phyloP scores from a whole-genome alignment of 2,329 filamentous ascomycete species.

The Neospermospora avenae region DNA sequence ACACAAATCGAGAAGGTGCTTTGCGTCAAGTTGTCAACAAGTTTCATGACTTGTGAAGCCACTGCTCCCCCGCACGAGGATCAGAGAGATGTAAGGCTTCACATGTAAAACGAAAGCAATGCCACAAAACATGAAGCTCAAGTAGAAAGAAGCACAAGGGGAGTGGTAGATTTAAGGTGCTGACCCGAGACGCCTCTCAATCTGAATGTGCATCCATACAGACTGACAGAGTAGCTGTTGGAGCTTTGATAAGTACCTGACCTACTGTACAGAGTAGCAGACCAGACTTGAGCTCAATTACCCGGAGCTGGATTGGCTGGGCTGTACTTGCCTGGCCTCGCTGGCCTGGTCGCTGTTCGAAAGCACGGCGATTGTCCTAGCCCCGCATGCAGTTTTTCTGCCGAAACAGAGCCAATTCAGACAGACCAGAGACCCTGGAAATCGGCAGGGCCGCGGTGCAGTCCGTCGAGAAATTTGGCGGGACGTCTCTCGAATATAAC shows the following conservation, averaged over 20 bases:
- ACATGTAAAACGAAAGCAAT: too few species aligned
- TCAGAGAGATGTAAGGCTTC: background rate
- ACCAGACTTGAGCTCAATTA: too few species aligned
- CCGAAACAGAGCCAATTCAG: background rate
- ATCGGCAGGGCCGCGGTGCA: background rate
- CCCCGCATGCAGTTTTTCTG: background rate
- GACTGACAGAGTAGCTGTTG: too few species aligned
- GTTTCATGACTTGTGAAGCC: background rate
- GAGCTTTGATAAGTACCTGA: too few species aligned
- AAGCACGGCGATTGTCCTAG: background rate
- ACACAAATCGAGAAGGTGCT: background rate
- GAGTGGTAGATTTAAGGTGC: too few species aligned
- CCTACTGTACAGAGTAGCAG: too few species aligned
- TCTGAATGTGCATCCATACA: too few species aligned
- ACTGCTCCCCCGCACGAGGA: background rate
- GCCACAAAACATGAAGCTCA: too few species aligned
- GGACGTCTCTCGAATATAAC: constrained; percentile 10
- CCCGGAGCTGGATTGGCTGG: too few species aligned
- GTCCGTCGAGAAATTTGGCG: constrained; percentile 12
- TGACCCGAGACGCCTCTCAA: too few species aligned
- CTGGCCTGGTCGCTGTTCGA: background rate
- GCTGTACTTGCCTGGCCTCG: background rate
- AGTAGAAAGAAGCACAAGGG: too few species aligned
- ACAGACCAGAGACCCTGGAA: background rate
- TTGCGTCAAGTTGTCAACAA: background rate